These are phyloP conservation scores for Lanzia echinophila DNA, from an alignment of 2,329 filamentous ascomycete species.

Conservation along the genomic window DNA sequence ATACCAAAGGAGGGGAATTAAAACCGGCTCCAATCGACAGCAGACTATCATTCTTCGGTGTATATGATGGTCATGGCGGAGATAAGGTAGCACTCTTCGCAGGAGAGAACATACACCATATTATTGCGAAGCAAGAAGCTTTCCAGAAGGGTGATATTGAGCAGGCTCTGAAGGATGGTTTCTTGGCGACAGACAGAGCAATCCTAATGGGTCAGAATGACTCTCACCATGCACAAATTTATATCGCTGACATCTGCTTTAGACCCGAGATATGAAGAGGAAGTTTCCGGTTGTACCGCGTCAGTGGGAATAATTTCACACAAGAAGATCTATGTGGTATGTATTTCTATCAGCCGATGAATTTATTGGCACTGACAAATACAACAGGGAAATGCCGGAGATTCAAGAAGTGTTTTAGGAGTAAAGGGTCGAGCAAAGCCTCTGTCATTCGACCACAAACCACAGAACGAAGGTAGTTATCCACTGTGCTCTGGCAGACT, in stretches of 20 bases:
- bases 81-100: constrained; percentile 93
- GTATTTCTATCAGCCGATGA: constrained; percentile 37
- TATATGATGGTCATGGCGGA: constrained; percentile 95
- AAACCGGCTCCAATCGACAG: constrained; percentile 56
- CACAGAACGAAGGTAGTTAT: constrained; percentile 80
- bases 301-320: constrained; percentile 84
- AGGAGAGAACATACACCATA: constrained; percentile 87
- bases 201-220: constrained; percentile 76
- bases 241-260: constrained; percentile 22
- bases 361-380: constrained; percentile 22
- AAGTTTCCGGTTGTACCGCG: constrained; percentile 95
- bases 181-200: constrained; percentile 89
- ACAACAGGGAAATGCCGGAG: constrained; percentile 86
- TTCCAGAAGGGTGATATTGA: constrained; percentile 89
- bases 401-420: constrained; percentile 89
- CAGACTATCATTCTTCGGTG: constrained; percentile 90
- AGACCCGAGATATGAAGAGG: constrained; percentile 97
- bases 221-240: not conserved
- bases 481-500: not conserved
- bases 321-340: constrained; percentile 90
- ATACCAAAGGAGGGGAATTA: constrained; percentile 44
- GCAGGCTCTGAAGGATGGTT: constrained; percentile 94
- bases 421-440: constrained; percentile 97
- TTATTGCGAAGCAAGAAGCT: constrained; percentile 88
- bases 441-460: constrained; percentile 98